Percentiles rank a stretch among this genome's conserved stretches.
These are phyloP conservation scores for Hyaloscypha hepaticicola DNA, from an alignment of 495 filamentous ascomycete species.

Conservation along the genomic window DNA sequence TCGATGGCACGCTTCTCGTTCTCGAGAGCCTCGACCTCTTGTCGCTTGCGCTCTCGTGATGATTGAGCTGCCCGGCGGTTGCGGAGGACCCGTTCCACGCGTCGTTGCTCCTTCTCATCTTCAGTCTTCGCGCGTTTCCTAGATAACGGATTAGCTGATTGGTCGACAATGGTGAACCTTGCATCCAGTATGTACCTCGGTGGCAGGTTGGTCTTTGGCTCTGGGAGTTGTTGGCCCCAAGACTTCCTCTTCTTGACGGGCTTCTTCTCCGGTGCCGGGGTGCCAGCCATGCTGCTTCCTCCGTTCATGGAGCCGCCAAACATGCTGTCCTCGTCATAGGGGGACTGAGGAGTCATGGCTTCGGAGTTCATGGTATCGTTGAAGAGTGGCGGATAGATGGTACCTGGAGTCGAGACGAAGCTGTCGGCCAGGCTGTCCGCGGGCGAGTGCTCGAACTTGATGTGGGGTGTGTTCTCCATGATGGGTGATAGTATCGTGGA, in stretches of 20 bases:
- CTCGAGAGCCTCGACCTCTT: conserved; percentile 89
- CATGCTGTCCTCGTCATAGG: conserved; percentile 34
- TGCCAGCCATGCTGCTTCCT: conserved; percentile 17
- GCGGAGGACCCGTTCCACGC: conserved; percentile 93
- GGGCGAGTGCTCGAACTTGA: conserved; percentile 34
- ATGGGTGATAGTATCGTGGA: background rate
- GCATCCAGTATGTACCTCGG: conserved; percentile 64
- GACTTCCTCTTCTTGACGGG: conserved; percentile 95
- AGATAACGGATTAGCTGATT: conserved; percentile 13
- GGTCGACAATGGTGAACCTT: conserved; percentile 10
- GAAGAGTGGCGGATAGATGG: conserved; percentile 52
- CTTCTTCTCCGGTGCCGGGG: conserved; percentile 61
- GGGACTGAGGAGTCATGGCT: conserved; percentile 47
- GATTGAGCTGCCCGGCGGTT: conserved; percentile 96
- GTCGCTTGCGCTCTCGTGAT: conserved; percentile 90
- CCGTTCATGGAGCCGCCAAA: conserved; percentile 22
- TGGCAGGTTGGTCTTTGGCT: conserved; percentile 94
- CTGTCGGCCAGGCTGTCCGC: conserved; percentile 43
- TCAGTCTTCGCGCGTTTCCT: conserved; percentile 98
- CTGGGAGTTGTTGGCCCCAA: conserved; percentile 96
- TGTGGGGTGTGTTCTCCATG: conserved; percentile 23
- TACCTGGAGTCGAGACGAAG: conserved; percentile 50
- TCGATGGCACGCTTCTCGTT: conserved; percentile 66
- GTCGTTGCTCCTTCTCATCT: conserved; percentile 97
- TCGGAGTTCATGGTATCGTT: conserved; percentile 41